Base-by-base conservation (phyloP, 768 basidiomycete genomes). In the Lactarius tabidus region DNA sequence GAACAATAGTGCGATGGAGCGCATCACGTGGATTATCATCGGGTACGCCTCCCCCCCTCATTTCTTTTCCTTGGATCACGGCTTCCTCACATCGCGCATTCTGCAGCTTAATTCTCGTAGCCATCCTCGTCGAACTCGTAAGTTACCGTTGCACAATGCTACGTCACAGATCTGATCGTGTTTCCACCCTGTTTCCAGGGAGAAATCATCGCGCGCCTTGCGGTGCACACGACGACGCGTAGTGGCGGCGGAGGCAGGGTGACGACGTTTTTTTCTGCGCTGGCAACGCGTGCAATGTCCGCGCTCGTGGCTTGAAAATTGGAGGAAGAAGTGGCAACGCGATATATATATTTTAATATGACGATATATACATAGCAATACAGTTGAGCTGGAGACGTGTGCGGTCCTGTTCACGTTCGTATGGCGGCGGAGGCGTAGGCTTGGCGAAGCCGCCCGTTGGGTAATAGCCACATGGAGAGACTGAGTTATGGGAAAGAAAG, bases 1-100 rank as follows among this genome's bases (percentile, higher is more conserved):
- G 59, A 96, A 96, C 71, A 90, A 90, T 67, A 85, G 82, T 56
- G 91, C 91, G 14, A 95, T 95, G 90, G 89, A 91, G 64, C 83
- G 93, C 29, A 94, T 96, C 71, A 97, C 95, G 3, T 86, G 85
- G 85, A 85, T 88, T 67, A 81, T 88, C 54, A 88, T 88, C 70
- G 87, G 85, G 85, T 83, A 69, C 43, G 70, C 65, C 35, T 17
- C 18, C n/a, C 33, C 7, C 26, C 10, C 26, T 82, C 71, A n/a
- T n/a, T n/a, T 45, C 76, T 72, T 31, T 71, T 56, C 67, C 36
- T 55, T 63, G 58, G 31, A 67, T 63, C 61, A 66, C 61, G 55
- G 60, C 71, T 70, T 20, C 15, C 54, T 52, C 9, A 20, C 55
- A 39, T 43, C 48, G 68, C 2, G 26, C 26, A 14, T 51, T 48